Conservation (phyloP, 805 yeast genomes). For the Candida railenensis region DNA sequence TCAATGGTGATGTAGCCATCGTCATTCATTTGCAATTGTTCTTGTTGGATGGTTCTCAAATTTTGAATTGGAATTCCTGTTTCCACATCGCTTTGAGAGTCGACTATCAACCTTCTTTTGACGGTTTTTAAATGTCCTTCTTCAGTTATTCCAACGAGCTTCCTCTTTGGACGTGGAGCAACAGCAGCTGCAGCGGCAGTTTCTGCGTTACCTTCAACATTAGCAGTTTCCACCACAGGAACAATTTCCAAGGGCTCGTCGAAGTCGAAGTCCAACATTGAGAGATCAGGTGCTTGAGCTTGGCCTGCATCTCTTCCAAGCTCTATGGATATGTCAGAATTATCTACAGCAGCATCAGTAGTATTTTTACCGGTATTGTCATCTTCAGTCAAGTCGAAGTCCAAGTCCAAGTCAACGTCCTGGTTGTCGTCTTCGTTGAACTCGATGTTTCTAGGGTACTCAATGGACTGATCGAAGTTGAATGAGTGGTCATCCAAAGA, state of each 20-base stretch:
- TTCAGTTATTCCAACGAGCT: constrained; percentile 34
- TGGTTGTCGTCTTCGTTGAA: constrained; percentile 24
- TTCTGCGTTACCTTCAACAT: constrained; percentile 6
- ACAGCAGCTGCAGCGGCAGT: constrained; percentile 13
- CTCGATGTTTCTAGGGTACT: constrained; percentile 54
- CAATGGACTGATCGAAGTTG: constrained; percentile 59
- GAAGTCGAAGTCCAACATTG: constrained; percentile 29
- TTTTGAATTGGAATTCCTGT: constrained; percentile 39
- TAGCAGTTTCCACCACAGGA: not conserved
- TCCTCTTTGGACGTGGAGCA: constrained; percentile 22
- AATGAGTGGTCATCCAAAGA: constrained; percentile 34
- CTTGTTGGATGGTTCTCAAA: constrained; percentile 28
- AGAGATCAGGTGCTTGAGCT: constrained; percentile 23
- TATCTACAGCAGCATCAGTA: constrained; percentile 19
- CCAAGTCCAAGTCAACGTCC: constrained; percentile 52
- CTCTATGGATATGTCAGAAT: constrained; percentile 48
- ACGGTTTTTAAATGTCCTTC: constrained; percentile 47
- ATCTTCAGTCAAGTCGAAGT: constrained; percentile 35
- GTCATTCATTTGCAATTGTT: constrained; percentile 19
- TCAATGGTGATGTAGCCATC: constrained; percentile 22
- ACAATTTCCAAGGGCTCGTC: constrained; percentile 43
- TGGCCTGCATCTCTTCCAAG: constrained; percentile 45
- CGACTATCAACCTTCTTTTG: constrained; percentile 47
- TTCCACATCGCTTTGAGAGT: constrained; percentile 43
- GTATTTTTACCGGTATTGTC: constrained; percentile 30